Conservation (phyloP, 441 rosid genomes). For the Eruca vesicaria region DNA sequence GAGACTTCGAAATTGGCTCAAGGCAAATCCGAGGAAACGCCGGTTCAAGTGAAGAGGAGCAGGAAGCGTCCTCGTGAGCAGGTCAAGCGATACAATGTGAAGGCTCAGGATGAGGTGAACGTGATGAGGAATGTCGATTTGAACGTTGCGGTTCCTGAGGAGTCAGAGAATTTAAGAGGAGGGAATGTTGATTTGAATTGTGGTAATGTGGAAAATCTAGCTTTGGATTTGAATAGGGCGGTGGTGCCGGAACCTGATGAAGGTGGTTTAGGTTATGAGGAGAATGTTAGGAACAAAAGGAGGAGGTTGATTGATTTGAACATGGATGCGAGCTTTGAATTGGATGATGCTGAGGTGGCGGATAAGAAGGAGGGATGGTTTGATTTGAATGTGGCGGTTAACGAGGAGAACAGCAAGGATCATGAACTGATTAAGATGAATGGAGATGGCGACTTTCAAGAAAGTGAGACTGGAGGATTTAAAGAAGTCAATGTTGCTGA, state of each 20-base stretch:
- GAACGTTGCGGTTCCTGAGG: conserved; percentile 39
- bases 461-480: conserved; percentile 33
- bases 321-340: conserved; percentile 51
- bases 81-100: conserved; percentile 24
- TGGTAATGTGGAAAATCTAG: conserved; percentile 41
- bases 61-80: conserved; percentile 55
- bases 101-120: conserved; percentile 14
- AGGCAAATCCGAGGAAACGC: neutral
- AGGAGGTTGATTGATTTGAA: conserved; percentile 73
- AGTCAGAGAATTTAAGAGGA: conserved; percentile 25
- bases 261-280: conserved; percentile 41
- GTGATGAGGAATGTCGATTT: conserved; percentile 42
- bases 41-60: conserved; percentile 34
- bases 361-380: too few species aligned
- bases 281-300: conserved; percentile 19
- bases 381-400: conserved; percentile 46
- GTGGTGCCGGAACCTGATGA: conserved; percentile 47
- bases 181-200: conserved; percentile 49
- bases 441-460: conserved; percentile 30
- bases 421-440: neutral
- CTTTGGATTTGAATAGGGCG: conserved; percentile 38
- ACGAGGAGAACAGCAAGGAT: conserved; percentile 34
- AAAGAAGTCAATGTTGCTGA: conserved; percentile 44
- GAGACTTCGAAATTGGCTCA: neutral
- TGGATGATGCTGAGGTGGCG: neutral